These are phyloP conservation scores for Leucosporidium yakuticum DNA, from an alignment of 768 basidiomycete genomes.

Conservation along the genomic window DNA sequence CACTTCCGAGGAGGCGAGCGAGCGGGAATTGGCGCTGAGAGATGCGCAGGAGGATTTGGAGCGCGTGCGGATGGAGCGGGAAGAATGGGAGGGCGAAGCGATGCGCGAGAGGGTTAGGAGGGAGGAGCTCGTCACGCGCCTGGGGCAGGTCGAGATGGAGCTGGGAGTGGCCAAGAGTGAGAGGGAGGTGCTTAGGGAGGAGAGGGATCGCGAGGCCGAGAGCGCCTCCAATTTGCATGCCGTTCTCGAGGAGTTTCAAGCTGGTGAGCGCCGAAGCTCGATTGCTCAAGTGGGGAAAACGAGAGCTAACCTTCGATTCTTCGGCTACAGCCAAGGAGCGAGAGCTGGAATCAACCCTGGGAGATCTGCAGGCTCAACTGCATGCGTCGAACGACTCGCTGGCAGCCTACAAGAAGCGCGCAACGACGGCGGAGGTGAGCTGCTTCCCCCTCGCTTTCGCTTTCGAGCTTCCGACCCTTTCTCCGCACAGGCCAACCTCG, in stretches of 20 bases:
- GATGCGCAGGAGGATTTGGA: constrained; percentile 83
- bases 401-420: constrained; percentile 85
- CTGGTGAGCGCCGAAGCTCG: constrained; percentile 54
- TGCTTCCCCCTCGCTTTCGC: background rate
- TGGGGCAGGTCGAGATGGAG: constrained; percentile 56
- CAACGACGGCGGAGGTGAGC: constrained; percentile 74
- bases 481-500: constrained; percentile 59
- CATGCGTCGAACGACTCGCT: constrained; percentile 60
- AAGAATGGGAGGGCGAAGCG: constrained; percentile 61
- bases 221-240: constrained; percentile 78
- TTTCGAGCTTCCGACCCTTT: background rate
- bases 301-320: constrained; percentile 1
- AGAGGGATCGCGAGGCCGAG: constrained; percentile 48
- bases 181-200: constrained; percentile 38
- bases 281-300: constrained; percentile 17
- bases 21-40: constrained; percentile 71
- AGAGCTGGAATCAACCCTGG: constrained; percentile 76
- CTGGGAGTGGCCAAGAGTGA: constrained; percentile 54
- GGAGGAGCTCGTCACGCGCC: constrained; percentile 68
- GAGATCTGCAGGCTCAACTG: constrained; percentile 72
- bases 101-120: constrained; percentile 62
- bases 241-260: constrained; percentile 91
- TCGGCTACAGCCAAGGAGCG: constrained; percentile 68
- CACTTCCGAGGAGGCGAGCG: constrained; percentile 60
- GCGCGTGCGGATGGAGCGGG: constrained; percentile 71